Percentiles rank a stretch among this genome's conserved stretches.
These are phyloP conservation scores for Cupressus sempervirens DNA, from an alignment of 75 land plant species.

Conservation along the genomic window DNA sequence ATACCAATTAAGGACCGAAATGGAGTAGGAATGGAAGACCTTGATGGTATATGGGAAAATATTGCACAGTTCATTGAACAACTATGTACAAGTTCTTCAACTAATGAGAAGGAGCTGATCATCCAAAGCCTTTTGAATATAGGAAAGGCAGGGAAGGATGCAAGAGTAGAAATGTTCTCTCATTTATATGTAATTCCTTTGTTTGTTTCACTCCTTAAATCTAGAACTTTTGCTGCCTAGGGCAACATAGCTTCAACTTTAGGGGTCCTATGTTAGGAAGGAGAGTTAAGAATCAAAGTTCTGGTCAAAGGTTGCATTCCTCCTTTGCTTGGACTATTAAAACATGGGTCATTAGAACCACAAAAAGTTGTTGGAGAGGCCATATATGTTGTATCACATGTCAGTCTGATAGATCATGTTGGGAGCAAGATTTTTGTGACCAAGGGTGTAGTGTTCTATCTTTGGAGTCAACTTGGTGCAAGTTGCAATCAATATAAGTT, in stretches of 20 bases:
- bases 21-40: constrained; percentile 30
- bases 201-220: constrained; percentile 37
- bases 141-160: constrained; percentile 34
- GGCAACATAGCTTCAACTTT: constrained; percentile 40
- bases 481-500: constrained; percentile 22
- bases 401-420: constrained; percentile 47
- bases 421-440: constrained; percentile 52
- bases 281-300: constrained; percentile 43
- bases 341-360: constrained; percentile 30
- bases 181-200: constrained; percentile 47
- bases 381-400: constrained; percentile 37
- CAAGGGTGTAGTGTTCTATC: constrained; percentile 40
- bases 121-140: constrained; percentile 23
- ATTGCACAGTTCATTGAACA: constrained; percentile 38
- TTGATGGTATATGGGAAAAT: constrained; percentile 28
- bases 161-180: constrained; percentile 35
- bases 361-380: constrained; percentile 42
- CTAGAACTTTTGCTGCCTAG: constrained; percentile 38
- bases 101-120: constrained; percentile 33
- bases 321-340: constrained; percentile 35
- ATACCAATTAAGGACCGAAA: constrained; percentile 13
- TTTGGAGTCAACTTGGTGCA: constrained; percentile 43
- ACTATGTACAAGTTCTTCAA: constrained; percentile 27
- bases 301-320: constrained; percentile 49
- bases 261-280: constrained; percentile 38